Conservation (phyloP, 768 basidiomycete genomes). For the Boletus edulis region DNA sequence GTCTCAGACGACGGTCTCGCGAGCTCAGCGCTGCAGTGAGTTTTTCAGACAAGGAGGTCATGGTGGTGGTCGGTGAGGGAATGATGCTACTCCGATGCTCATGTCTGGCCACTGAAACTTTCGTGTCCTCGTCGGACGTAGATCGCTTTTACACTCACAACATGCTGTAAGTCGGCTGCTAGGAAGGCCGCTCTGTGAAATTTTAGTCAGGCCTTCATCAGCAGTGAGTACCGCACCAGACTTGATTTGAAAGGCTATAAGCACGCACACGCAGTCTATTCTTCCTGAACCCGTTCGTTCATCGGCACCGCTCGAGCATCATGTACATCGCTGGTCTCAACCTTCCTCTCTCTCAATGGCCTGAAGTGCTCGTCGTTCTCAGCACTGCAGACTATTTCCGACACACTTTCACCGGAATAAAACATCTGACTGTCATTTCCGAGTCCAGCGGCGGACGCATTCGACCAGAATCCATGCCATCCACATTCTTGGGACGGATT, state of each 20-base stretch:
- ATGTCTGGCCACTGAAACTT: too few relatives aligned
- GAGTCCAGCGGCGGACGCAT: slow-evolving; percentile 16
- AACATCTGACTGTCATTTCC: not conserved
- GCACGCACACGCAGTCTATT: too few relatives aligned
- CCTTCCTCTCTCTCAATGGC: slow-evolving; percentile 4
- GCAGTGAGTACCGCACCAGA: slow-evolving; percentile 5
- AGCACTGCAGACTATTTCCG: slow-evolving; percentile 11
- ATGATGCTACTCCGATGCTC: too few relatives aligned
- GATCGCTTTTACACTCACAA: not conserved
- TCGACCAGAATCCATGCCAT: slow-evolving; percentile 10
- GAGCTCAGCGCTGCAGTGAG: slow-evolving; percentile 57
- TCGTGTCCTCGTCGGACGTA: not conserved
- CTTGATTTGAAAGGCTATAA: not conserved
- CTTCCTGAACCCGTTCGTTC: too few relatives aligned
- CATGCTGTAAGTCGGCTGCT: too few relatives aligned
- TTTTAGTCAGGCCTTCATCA: too few relatives aligned
- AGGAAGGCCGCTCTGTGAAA: too few relatives aligned
- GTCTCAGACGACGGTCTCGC: slow-evolving; percentile 63
- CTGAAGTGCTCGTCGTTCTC: slow-evolving; percentile 15
- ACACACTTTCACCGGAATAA: not conserved
- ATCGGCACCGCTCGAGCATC: not conserved
- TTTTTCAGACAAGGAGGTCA: slow-evolving; percentile 34
- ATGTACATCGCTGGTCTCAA: slow-evolving; percentile 19
- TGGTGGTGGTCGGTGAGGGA: too few relatives aligned
- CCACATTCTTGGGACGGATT: slow-evolving; percentile 19